Evolutionary conservation across 2,329 filamentous ascomycete species (phyloP).

Genomic region (Acephala macrosclerotiorum): DNA sequence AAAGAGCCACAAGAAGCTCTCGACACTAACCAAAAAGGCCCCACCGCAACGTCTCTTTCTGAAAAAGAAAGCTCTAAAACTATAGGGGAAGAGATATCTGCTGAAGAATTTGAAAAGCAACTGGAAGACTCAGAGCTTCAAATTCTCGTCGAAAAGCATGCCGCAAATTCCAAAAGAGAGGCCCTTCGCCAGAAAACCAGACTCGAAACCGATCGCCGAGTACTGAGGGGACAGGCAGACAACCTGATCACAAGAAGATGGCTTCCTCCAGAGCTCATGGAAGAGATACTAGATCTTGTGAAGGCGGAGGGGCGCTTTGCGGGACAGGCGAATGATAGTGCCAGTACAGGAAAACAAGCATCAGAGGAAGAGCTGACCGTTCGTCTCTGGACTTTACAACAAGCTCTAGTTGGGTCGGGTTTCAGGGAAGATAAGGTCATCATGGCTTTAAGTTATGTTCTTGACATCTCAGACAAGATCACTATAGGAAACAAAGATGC

Average conservation of each 20-base stretch:
- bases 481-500: constrained; percentile 64
- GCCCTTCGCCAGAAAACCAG: constrained; percentile 77
- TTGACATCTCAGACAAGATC: constrained; percentile 72
- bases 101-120: constrained; percentile 89
- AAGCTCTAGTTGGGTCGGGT: constrained; percentile 72
- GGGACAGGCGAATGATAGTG: constrained; percentile 38
- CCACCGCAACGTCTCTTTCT: constrained; percentile 26
- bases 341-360: constrained; percentile 54
- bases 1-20: constrained; percentile 26
- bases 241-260: constrained; percentile 76
- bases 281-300: constrained; percentile 78
- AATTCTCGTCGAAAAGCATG: constrained; percentile 83
- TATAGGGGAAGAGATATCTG: constrained; percentile 63
- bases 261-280: constrained; percentile 81
- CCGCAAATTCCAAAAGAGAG: constrained; percentile 80
- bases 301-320: constrained; percentile 69
- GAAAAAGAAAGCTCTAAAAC: constrained; percentile 12
- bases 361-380: constrained; percentile 81
- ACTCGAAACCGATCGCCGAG: constrained; percentile 83
- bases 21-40: constrained; percentile 24
- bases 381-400: constrained; percentile 84
- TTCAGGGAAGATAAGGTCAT: constrained; percentile 71
- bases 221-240: constrained; percentile 82
- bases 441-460: constrained; percentile 68
- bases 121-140: constrained; percentile 92